Conservation (phyloP, 371 early-diverging fungal genomes). For the Mortierella sp. region DNA sequence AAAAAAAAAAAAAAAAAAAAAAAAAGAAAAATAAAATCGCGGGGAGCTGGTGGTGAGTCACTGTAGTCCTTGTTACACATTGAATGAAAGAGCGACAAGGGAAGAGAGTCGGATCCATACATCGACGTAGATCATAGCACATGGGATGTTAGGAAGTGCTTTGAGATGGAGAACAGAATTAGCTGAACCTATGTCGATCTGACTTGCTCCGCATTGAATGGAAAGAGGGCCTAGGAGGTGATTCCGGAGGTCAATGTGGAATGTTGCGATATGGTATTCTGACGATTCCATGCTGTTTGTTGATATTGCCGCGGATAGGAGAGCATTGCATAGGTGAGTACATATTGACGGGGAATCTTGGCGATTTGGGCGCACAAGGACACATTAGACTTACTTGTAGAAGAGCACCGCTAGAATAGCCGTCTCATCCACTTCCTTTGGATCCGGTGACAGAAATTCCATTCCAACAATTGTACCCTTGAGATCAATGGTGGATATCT, state of each 20-base stretch:
- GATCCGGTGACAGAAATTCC: slow-evolving; percentile 38
- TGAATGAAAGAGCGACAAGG: background rate
- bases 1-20: background rate
- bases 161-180: slow-evolving; percentile 31
- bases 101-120: slow-evolving; percentile 16
- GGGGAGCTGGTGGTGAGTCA: background rate
- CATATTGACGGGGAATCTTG: background rate
- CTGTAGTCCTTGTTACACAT: background rate
- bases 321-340: too few species aligned
- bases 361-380: background rate
- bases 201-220: slow-evolving; percentile 32
- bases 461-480: slow-evolving; percentile 37
- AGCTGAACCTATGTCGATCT: slow-evolving; percentile 10
- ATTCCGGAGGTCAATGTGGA: slow-evolving; percentile 24
- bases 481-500: slow-evolving; percentile 21
- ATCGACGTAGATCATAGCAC: slow-evolving; percentile 39
- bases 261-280: slow-evolving; percentile 33
- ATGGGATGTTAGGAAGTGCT: slow-evolving; percentile 34
- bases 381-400: slow-evolving; percentile 22
- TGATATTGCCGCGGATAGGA: too few species aligned
- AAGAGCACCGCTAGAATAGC: slow-evolving; percentile 38
- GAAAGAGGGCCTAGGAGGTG: slow-evolving; percentile 3
- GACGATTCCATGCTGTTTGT: slow-evolving; percentile 13
- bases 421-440: slow-evolving; percentile 10
- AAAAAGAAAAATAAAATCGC: background rate